Base-by-base conservation (phyloP, 1,139 yeast species). In the Candida freyschussii region DNA sequence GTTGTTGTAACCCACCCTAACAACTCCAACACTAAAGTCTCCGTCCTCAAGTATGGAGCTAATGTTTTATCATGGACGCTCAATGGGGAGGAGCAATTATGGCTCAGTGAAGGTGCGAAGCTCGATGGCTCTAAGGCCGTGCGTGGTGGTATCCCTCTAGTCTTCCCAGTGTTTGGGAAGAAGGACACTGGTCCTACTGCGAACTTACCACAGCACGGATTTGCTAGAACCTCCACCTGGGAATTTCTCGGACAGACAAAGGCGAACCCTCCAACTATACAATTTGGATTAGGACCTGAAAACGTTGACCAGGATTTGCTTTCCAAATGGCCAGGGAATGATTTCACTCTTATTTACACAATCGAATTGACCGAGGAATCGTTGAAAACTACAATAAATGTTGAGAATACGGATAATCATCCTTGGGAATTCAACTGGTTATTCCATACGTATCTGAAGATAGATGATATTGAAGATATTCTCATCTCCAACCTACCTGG, bases 91-190 rank as follows among this genome's bases (percentile, higher is more conserved):
- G 96, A 91, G 57, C 89, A 82, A 59, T 59, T 80, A 31, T 80
- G 83, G 80, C 56, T 81, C 26, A 74, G 83, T 8, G 60, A 65
- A 11, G 91, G 75, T 26, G 96, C 97, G 32, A 75, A 78, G 49
- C 63, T 89, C 42, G 97, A 91, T 52, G 96, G 96, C 4, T 62
- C 89, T 30, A 84, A 82, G 56, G 93, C 97, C 1, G 96, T 91
- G 17, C 74, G 98, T 55, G 98, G 98, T 41, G 98, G 98, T 31
- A 84, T 91, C 34, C 98, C 98, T 10, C 67, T 91, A 19, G 97
- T 89, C 3, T 91, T 91, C 70, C 98, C 97, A 2, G 79, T 87
- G 7, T 91, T 91, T 59, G 97, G 98, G 39, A 86, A 84, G 55
- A 72, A 78, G 16, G 47, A 68, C 42, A 57, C 66, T 45, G 63